These are phyloP conservation scores for Glaciozyma antarctica DNA, from an alignment of 768 basidiomycete species.

Conservation along the genomic window DNA sequence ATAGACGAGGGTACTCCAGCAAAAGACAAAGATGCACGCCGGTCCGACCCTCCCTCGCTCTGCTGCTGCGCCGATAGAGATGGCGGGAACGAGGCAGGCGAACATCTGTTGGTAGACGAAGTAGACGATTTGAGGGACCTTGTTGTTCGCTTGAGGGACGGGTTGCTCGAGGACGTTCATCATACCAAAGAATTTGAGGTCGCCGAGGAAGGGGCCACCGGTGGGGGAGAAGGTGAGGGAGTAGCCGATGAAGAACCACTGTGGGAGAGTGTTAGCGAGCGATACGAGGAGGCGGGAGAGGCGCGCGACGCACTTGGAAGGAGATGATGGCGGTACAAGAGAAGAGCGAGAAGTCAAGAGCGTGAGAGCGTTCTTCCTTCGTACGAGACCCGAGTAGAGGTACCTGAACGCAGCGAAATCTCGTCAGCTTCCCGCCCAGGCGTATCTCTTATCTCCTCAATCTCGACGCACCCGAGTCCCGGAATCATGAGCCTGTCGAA, in stretches of 20 bases:
- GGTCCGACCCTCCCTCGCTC: slow-evolving; percentile 81
- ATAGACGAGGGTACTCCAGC: slow-evolving; percentile 76
- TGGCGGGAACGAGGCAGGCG: slow-evolving; percentile 44
- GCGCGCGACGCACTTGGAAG: slow-evolving; percentile 39
- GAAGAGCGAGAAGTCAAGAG: slow-evolving; percentile 46
- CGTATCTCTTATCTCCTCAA: slow-evolving; percentile 29
- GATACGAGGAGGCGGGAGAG: neutral
- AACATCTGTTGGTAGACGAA: slow-evolving; percentile 58
- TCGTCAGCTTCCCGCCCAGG: slow-evolving; percentile 30
- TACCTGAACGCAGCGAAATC: slow-evolving; percentile 57
- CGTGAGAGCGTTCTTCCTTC: slow-evolving; percentile 85
- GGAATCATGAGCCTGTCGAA: slow-evolving; percentile 78
- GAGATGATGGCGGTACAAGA: slow-evolving; percentile 31
- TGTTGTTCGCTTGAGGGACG: slow-evolving; percentile 34
- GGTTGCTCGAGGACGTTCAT: slow-evolving; percentile 48
- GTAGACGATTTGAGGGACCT: slow-evolving; percentile 60
- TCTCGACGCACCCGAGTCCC: slow-evolving; percentile 65
- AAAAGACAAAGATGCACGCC: slow-evolving; percentile 75
- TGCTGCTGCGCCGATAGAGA: slow-evolving; percentile 66
- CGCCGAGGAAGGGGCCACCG: slow-evolving; percentile 75
- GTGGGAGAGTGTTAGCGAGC: neutral
- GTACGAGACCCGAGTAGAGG: slow-evolving; percentile 47
- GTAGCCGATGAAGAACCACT: slow-evolving; percentile 89
- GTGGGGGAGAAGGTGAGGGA: slow-evolving; percentile 70
- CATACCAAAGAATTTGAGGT: slow-evolving; percentile 69